Percentiles rank a stretch among this genome's conserved stretches.
These are phyloP conservation scores for Scheffersomyces stipitis DNA, from an alignment of 805 yeast species.

Conservation along the genomic window DNA sequence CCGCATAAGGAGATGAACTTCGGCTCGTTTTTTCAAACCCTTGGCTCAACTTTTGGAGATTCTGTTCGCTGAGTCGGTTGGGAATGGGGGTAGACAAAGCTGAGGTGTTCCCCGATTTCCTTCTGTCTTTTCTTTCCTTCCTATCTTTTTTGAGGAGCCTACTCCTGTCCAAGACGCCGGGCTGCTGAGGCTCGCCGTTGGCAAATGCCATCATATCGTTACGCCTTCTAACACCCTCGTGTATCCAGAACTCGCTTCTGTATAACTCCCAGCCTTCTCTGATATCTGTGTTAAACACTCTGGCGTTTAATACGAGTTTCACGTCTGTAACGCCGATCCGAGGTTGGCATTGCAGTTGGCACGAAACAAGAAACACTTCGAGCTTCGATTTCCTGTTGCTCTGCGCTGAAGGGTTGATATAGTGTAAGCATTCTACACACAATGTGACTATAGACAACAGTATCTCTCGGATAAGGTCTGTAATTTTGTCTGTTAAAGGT, in stretches of 20 bases:
- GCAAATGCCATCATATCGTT: conserved; percentile 33
- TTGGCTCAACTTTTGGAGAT: conserved; percentile 12
- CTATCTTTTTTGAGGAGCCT: conserved; percentile 35
- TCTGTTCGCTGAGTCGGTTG: conserved; percentile 18
- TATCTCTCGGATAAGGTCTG: conserved; percentile 38
- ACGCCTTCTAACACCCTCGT: conserved; percentile 69
- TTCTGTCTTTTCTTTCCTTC: conserved; percentile 39
- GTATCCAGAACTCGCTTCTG: conserved; percentile 89
- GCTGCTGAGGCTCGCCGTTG: conserved; percentile 9
- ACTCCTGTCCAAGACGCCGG: conserved; percentile 19
- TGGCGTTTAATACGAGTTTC: conserved; percentile 75
- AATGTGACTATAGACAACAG: conserved; percentile 29
- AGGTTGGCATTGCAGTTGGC: conserved; percentile 52
- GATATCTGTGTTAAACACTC: conserved; percentile 77
- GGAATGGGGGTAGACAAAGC: conserved; percentile 6
- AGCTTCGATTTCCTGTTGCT: conserved; percentile 31
- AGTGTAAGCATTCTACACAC: conserved; percentile 31
- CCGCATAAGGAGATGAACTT: too few relatives aligned
- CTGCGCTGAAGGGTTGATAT: conserved; percentile 31
- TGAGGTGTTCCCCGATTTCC: conserved; percentile 10
- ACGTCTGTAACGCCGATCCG: conserved; percentile 72
- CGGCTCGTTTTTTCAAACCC: conserved; percentile 2
- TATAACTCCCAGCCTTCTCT: conserved; percentile 95
- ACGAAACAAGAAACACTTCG: conserved; percentile 39
- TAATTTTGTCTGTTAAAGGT: conserved; percentile 30